Percentiles rank a stretch among this genome's conserved stretches.
Evolutionary conservation across 768 basidiomycete species (phyloP).

Genomic region (Leucocoprinus birnbaumii): DNA sequence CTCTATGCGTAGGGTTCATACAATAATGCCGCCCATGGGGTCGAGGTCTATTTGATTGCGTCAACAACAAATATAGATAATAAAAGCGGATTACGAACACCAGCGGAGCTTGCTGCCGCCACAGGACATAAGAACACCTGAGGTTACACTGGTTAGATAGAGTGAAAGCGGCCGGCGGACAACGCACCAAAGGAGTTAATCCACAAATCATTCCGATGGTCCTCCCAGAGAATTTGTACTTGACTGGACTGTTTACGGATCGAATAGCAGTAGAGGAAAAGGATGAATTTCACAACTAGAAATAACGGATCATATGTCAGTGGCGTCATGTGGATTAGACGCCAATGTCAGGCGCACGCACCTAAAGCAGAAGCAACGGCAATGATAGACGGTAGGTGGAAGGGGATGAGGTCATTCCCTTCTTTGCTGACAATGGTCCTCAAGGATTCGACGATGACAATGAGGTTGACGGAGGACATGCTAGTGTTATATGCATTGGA

Average conservation of each 20-base stretch:
- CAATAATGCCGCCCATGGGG: constrained; percentile 74
- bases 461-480: constrained; percentile 90
- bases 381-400: constrained; percentile 81
- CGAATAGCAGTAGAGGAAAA: constrained; percentile 86
- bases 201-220: constrained; percentile 91
- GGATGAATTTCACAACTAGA: constrained; percentile 74
- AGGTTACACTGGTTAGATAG: not conserved
- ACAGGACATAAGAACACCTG: constrained; percentile 80
- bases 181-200: constrained; percentile 72
- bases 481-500: constrained; percentile 34
- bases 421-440: constrained; percentile 63
- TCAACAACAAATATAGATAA: constrained; percentile 2
- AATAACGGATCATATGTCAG: not conserved
- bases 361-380: constrained; percentile 84
- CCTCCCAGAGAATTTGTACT: constrained; percentile 94
- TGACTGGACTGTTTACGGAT: constrained; percentile 84
- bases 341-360: constrained; percentile 26
- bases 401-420: constrained; percentile 48
- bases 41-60: constrained; percentile 53
- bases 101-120: constrained; percentile 78
- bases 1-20: constrained; percentile 29
- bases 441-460: constrained; percentile 86
- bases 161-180: not conserved
- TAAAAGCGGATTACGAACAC: constrained; percentile 53
- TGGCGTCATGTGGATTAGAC: not conserved